Evolutionary conservation across 2,329 filamentous ascomycete species (phyloP), one percentile per base, ranked within the genome.

Genomic region (Clarireedia hainanense): DNA sequence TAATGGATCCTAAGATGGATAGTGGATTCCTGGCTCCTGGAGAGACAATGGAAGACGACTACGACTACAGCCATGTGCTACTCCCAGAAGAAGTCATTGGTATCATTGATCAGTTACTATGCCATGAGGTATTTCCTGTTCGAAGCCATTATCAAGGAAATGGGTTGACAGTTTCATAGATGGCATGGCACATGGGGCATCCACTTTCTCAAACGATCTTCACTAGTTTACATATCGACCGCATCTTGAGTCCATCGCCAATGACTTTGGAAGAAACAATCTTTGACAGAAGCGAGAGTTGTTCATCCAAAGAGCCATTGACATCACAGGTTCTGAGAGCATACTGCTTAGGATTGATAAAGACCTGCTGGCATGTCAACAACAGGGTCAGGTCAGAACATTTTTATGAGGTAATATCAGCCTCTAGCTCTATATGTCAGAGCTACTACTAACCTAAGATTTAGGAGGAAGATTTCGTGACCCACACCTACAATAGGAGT

Each of bases 1-100:
- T 99, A 65, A 96, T 96, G 89, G 94, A 99, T 68, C 85, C 89
- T 1, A 99, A 97, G 73, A 99, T 99, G 94, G 94, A 99, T 71
- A 96, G 90, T 68, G 94, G 94, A 27, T 91, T 86, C 62, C 76
- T 95, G 6, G 79, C 83, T 20, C 82, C 86, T 6, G 88, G 85
- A 30, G 89, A 96, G 66, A 83, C 84, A n/a, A 80, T 92, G 36
- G 89, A 95, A 58, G 86, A 92, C 60, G 80, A 88, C 50, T 95
- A 92, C 70, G 86, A 96, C 66, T 81, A 91, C 42, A 75, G 81
- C 45, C 76, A 78, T 47, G 75, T 80, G 6, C 74, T 95, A 42
- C 75, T 85, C 14, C 88, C 90, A 0, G 83, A 87, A 63, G 86
- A 99, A 71, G 82, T 95, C 0, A 75, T 99, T 53, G 92, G 94